Evolutionary conservation across 306 rosid genomes (phyloP).

Genomic region (Acmispon strigosus): DNA sequence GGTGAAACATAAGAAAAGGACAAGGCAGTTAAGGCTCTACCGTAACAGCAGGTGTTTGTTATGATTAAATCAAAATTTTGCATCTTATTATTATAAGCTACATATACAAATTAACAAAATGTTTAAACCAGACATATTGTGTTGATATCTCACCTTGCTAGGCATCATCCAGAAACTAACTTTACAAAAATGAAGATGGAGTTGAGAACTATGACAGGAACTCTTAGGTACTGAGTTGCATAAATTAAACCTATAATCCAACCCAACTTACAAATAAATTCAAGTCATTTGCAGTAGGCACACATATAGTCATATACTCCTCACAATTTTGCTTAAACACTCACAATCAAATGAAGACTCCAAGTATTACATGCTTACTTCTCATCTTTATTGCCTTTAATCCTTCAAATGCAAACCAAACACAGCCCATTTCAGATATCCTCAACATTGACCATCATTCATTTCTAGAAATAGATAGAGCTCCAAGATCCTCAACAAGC

Average conservation of each 20-base stretch:
- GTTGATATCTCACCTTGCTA: conserved; percentile 31
- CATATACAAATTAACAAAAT: background rate
- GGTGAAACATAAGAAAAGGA: too few relatives aligned
- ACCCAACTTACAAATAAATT: background rate
- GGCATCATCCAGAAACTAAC: conserved; percentile 66
- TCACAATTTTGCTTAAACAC: too few relatives aligned
- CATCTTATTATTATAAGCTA: background rate
- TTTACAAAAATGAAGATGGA: conserved; percentile 53
- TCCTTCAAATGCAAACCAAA: too few relatives aligned
- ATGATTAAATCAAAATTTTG: background rate
- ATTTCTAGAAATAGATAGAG: too few relatives aligned
- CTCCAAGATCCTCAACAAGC: too few relatives aligned
- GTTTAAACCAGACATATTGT: background rate
- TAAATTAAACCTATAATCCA: conserved; percentile 75
- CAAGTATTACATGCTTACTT: too few relatives aligned
- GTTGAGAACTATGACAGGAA: conserved; percentile 75
- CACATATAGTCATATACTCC: too few relatives aligned
- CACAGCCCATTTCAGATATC: too few relatives aligned
- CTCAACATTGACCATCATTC: too few relatives aligned
- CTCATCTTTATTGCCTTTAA: too few relatives aligned
- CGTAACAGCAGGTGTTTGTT: background rate
- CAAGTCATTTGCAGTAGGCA: conserved; percentile 15
- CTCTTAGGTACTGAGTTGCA: conserved; percentile 71
- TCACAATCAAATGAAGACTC: too few relatives aligned
- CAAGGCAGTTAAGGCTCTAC: background rate